Evolutionary conservation across 148 eudicot genomes (phyloP).

Genomic region (Cornus controversa): DNA sequence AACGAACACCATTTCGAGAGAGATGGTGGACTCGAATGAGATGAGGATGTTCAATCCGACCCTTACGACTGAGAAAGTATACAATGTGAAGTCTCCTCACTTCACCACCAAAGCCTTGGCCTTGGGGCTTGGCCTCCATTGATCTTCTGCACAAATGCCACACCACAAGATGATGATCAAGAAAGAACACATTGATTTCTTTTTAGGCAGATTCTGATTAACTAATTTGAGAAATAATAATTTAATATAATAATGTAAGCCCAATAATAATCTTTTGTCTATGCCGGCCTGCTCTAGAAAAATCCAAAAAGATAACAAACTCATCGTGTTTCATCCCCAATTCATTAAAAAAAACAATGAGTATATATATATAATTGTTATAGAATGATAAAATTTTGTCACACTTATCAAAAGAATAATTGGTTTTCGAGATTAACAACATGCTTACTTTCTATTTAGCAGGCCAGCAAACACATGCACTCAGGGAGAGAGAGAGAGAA

Average conservation of each 20-base stretch:
- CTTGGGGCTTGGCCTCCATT: constrained; percentile 29
- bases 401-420: constrained; percentile 20
- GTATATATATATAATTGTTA: not conserved
- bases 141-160: constrained; percentile 16
- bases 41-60: constrained; percentile 54
- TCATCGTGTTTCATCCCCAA: not conserved
- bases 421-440: constrained; percentile 21
- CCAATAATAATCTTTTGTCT: constrained; percentile 22
- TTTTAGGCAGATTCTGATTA: constrained; percentile 18
- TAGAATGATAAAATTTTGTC: not conserved
- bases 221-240: not conserved
- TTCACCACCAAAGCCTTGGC: constrained; percentile 22
- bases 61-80: constrained; percentile 53
- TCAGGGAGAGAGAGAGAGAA: not conserved
- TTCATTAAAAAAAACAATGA: not conserved
- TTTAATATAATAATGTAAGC: not conserved
- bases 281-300: constrained; percentile 24
- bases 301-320: constrained; percentile 15
- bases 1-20: constrained; percentile 45
- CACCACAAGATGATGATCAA: constrained; percentile 11
- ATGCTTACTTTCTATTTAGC: constrained; percentile 3
- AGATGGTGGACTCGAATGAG: constrained; percentile 57
- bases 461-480: not conserved
- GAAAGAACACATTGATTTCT: constrained; percentile 17
- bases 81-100: constrained; percentile 48